Percentiles rank a stretch among this genome's conserved stretches.
These are phyloP conservation scores for Perilla frutescens DNA, from an alignment of 257 asterid genomes.

Conservation along the genomic window DNA sequence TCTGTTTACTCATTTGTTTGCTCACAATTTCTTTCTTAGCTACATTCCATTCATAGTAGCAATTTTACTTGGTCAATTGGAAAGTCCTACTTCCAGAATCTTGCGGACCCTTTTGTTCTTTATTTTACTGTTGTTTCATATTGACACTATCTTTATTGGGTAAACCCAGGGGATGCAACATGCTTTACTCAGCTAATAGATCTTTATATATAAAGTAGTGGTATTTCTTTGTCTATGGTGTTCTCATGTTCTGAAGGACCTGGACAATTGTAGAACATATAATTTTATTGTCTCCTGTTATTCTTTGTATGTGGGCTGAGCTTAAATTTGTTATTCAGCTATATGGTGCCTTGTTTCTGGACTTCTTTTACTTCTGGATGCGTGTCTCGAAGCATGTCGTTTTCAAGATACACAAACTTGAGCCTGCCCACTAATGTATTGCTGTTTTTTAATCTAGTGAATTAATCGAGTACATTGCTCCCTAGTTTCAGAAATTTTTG, in stretches of 20 bases:
- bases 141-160: constrained; percentile 1
- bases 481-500: neutral
- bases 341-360: constrained; percentile 12
- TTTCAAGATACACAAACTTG: neutral
- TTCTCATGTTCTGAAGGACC: neutral
- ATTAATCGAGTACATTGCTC: constrained; percentile 10
- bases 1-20: constrained; percentile 14
- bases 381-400: constrained; percentile 1
- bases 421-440: neutral
- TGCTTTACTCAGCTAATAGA: neutral
- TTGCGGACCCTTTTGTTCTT: constrained; percentile 13
- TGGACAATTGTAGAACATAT: neutral
- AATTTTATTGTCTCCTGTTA: neutral
- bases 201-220: neutral
- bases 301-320: neutral
- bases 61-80: constrained; percentile 21
- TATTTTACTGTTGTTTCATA: neutral
- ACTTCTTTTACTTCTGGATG: neutral
- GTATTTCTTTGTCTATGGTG: neutral
- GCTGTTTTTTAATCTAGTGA: neutral
- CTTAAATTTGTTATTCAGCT: neutral
- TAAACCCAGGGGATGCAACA: neutral
- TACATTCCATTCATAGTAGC: constrained; percentile 19
- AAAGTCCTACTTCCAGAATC: constrained; percentile 24
- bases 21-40: neutral